Evolutionary conservation across 2,329 filamentous ascomycete genomes (phyloP).

Genomic region (Emmonsiellopsis sp.): DNA sequence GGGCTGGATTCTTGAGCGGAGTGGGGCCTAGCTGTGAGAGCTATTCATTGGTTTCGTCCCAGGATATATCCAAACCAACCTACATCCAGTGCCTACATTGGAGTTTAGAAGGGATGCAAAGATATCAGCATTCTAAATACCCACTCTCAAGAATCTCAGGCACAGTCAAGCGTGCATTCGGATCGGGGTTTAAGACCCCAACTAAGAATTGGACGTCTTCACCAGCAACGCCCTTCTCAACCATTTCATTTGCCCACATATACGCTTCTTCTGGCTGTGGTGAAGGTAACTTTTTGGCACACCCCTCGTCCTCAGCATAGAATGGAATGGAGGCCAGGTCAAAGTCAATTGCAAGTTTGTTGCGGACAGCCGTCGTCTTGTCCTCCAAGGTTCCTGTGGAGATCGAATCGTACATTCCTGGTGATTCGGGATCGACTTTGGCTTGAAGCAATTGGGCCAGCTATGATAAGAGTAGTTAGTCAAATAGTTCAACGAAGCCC

Average conservation of each 20-base stretch:
- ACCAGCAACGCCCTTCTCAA: conserved; percentile 13
- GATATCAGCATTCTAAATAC: conserved; percentile 6
- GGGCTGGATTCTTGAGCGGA: not conserved
- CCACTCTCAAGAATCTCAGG: conserved; percentile 13
- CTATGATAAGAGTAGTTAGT: conserved; percentile 4
- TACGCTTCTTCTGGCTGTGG: conserved; percentile 13
- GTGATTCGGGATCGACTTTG: conserved; percentile 11
- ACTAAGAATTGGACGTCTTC: conserved; percentile 14
- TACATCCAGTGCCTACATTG: not conserved
- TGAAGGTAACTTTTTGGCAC: conserved; percentile 7
- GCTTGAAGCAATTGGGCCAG: conserved; percentile 11
- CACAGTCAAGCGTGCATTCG: conserved; percentile 9
- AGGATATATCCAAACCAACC: not conserved
- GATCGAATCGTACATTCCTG: conserved; percentile 12
- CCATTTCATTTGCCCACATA: conserved; percentile 14
- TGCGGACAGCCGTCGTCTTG: conserved; percentile 8
- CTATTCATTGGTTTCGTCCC: not conserved
- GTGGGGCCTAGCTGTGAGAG: not conserved
- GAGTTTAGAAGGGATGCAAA: not conserved
- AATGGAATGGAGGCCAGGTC: conserved; percentile 8
- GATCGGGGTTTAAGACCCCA: conserved; percentile 10
- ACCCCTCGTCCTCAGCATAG: conserved; percentile 11
- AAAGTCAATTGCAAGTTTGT: conserved; percentile 12
- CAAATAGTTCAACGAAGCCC: not conserved
- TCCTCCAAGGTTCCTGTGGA: conserved; percentile 8